A percentile compares a stretch with the other conserved stretches of the same genome.
These are phyloP conservation scores for Lobosporangium transversale DNA, from an alignment of 192 early-diverging fungal genomes.

Conservation along the genomic window DNA sequence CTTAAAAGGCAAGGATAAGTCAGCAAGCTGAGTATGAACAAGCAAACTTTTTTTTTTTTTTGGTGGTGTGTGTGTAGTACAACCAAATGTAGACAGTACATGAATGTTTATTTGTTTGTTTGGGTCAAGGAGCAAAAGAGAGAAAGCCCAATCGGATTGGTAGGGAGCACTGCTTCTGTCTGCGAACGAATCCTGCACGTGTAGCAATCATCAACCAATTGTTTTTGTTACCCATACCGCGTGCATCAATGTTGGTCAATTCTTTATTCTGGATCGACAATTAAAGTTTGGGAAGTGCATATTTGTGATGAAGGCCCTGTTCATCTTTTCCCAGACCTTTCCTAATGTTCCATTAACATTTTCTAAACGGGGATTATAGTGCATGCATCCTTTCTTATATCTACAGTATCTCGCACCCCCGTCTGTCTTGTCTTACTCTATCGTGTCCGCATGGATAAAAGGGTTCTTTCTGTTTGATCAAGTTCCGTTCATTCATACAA, in stretches of 20 bases:
- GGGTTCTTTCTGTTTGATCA: no score
- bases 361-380: no score
- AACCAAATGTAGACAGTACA: neutral
- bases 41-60: no score
- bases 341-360: neutral
- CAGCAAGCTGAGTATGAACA: slow-evolving; percentile 1
- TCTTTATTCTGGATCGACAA: neutral
- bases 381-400: no score
- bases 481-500: no score
- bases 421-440: no score
- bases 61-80: slow-evolving; percentile 28
- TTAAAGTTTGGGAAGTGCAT: no score
- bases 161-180: neutral
- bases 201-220: neutral
- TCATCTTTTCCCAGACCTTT: no score
- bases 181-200: slow-evolving; percentile 8
- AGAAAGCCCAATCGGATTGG: neutral
- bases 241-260: neutral
- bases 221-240: neutral
- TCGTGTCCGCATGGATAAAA: no score
- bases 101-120: neutral
- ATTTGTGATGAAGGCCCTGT: no score
- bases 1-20: neutral
- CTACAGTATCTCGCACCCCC: no score
- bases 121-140: neutral